Base-by-base conservation (phyloP, 176 grass and related monocot genomes). In the Thalia dealbata region DNA sequence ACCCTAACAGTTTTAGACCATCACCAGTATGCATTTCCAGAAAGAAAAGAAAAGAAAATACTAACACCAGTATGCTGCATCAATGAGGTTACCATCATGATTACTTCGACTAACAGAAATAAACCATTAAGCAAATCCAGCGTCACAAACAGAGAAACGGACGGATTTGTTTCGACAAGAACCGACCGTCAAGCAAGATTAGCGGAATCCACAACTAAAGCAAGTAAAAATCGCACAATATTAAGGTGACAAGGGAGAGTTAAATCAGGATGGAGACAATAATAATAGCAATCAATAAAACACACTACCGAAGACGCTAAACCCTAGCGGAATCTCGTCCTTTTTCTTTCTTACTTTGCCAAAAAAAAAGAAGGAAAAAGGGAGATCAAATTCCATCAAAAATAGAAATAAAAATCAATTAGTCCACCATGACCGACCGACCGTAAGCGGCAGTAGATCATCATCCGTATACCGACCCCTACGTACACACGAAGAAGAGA, bases 401-500 rank as follows among this genome's bases (percentile, higher is more conserved):
- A 16, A 30, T 14, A 19, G 32, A 32, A 64, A 43, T 21, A 24
- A 68, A 68, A 23, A 68, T 21, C 9, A 68, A 43, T 65, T 27
- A 68, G 21, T 19, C 10, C 21, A 68, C 18, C 18, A 12, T 68
- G 65, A 68, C 10, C 65, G 65, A 68, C 10, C 65, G 65, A 68
- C 6, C 38, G 27, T 2, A n/a, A n/a, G 56, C 45, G 11, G 45
- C 45, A 26, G 9, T 12, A 26, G 14, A 15, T 15, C 11, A 15
- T 15, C 11, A 64, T 68, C 38, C 65, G 35, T 43, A 41, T 41
- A 68, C 21, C 18, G 21, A 22, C 12, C 38, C 35, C 32, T 45
- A 68, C 35, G 65, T 43, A 68, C 65, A 13, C 22, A 44, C 38
- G 27, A 68, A 43, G 65, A 68, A 68, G 65, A 42, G 65, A 22